A percentile compares a stretch with the other conserved stretches of the same genome.
phyloP scores from a whole-genome alignment of 1,284 basidiomycete species.

The Heterobasidion occidentale region DNA sequence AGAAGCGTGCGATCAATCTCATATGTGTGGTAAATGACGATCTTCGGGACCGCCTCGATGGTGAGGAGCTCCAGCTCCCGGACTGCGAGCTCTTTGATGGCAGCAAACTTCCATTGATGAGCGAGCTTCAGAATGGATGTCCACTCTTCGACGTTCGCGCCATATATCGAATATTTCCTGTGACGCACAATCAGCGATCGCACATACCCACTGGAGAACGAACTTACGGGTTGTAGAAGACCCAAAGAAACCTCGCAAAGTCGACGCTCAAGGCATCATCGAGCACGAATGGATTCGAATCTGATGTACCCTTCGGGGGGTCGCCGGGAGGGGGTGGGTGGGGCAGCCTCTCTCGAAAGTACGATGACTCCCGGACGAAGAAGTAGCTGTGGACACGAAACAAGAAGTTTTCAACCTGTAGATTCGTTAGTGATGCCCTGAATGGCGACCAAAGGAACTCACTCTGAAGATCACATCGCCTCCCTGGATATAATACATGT shows the following conservation, averaged over 20 bases:
- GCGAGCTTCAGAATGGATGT: slow-evolving; percentile 50
- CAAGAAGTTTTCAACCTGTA: slow-evolving; percentile 23
- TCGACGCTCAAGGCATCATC: slow-evolving; percentile 38
- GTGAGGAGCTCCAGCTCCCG: slow-evolving; percentile 54
- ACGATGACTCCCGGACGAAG: slow-evolving; percentile 53
- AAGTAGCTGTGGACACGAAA: slow-evolving; percentile 62
- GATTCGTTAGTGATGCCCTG: not conserved
- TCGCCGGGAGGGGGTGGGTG: slow-evolving; percentile 37
- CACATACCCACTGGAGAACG: not conserved
- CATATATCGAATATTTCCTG: slow-evolving; percentile 52
- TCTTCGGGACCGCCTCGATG: slow-evolving; percentile 53
- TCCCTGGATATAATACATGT: slow-evolving; percentile 43
- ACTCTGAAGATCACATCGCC: slow-evolving; percentile 52
- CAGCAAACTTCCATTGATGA: slow-evolving; percentile 49
- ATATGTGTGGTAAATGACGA: slow-evolving; percentile 49
- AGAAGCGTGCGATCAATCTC: slow-evolving; percentile 46
- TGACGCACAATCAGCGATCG: not conserved
- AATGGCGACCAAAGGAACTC: slow-evolving; percentile 15
- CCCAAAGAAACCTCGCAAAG: slow-evolving; percentile 56
- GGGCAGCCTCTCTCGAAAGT: slow-evolving; percentile 39
- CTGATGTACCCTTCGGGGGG: slow-evolving; percentile 31
- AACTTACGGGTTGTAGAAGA: slow-evolving; percentile 59
- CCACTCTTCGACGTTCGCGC: slow-evolving; percentile 49
- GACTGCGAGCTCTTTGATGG: slow-evolving; percentile 51
- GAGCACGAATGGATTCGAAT: slow-evolving; percentile 43